Evolutionary conservation across 768 basidiomycete species (phyloP).

Genomic region (Ephemerocybe angulata): DNA sequence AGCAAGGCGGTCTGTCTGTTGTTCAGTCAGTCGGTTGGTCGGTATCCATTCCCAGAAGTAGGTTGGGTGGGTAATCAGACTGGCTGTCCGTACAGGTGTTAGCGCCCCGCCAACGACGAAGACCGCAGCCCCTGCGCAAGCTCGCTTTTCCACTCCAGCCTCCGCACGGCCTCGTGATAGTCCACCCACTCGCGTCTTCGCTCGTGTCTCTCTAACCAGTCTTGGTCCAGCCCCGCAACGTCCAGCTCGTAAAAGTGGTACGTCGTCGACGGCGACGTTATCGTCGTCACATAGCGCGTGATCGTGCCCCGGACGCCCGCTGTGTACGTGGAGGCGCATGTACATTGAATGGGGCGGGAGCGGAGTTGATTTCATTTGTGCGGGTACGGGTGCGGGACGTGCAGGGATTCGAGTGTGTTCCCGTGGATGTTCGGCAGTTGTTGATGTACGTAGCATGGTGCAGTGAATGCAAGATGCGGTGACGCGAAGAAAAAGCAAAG

Average conservation of each 20-base stretch:
- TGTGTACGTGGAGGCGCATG: constrained; percentile 36
- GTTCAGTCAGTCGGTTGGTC: too few species aligned
- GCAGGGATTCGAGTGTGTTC: too few species aligned
- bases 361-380: too few species aligned
- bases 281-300: constrained; percentile 80
- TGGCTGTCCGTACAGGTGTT: too few species aligned
- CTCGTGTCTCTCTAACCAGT: constrained; percentile 81
- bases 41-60: too few species aligned
- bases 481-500: constrained; percentile 27
- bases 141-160: constrained; percentile 84
- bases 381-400: too few species aligned
- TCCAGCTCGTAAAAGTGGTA: constrained; percentile 93
- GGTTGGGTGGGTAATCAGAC: too few species aligned
- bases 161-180: constrained; percentile 70
- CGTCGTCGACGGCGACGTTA: constrained; percentile 71
- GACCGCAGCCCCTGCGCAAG: constrained; percentile 70
- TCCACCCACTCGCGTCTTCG: constrained; percentile 86
- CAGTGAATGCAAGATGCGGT: too few species aligned
- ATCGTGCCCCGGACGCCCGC: constrained; percentile 87
- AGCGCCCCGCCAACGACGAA: constrained; percentile 53
- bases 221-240: constrained; percentile 33
- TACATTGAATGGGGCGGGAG: too few species aligned
- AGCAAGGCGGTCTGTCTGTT: too few species aligned
- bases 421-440: too few species aligned
- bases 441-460: too few species aligned